phyloP scores from a whole-genome alignment of 2,329 filamentous ascomycete species.

The Exophiala sp. region DNA sequence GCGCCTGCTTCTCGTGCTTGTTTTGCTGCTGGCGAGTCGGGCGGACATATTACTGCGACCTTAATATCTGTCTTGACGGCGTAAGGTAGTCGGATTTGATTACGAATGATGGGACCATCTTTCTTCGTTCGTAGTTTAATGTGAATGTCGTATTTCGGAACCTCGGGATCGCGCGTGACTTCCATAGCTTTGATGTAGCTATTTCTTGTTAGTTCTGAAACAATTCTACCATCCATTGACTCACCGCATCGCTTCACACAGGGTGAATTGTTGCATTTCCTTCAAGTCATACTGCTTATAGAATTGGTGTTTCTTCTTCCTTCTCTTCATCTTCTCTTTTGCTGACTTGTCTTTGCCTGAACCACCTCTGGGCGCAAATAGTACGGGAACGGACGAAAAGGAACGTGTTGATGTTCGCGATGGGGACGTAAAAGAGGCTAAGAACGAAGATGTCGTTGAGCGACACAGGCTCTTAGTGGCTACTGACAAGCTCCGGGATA shows the following conservation, averaged over 20 bases:
- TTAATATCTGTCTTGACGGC: slow-evolving; percentile 83
- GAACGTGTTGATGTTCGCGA: slow-evolving; percentile 11
- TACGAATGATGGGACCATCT: slow-evolving; percentile 82
- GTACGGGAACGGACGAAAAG: slow-evolving; percentile 28
- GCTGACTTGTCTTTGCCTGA: slow-evolving; percentile 43
- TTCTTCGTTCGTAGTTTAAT: slow-evolving; percentile 79
- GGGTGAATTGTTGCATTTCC: slow-evolving; percentile 67
- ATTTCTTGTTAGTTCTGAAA: slow-evolving; percentile 13
- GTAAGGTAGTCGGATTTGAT: slow-evolving; percentile 81
- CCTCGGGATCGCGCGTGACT: slow-evolving; percentile 72
- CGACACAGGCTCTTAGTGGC: slow-evolving; percentile 16
- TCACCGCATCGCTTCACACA: slow-evolving; percentile 88
- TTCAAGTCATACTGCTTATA: slow-evolving; percentile 63
- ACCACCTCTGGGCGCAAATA: slow-evolving; percentile 34
- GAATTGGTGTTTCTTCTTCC: slow-evolving; percentile 63
- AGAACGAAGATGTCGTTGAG: slow-evolving; percentile 21
- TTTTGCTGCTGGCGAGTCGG: slow-evolving; percentile 68
- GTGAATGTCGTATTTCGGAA: slow-evolving; percentile 83
- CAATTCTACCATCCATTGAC: slow-evolving; percentile 2
- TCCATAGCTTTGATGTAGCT: slow-evolving; percentile 91
- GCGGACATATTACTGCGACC: slow-evolving; percentile 88
- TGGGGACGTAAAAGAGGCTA: slow-evolving; percentile 13
- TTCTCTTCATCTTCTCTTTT: slow-evolving; percentile 58
- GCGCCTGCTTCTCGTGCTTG: slow-evolving; percentile 78
- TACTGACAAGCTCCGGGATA: slow-evolving; percentile 12